A percentile compares a stretch with the other conserved stretches of the same genome.
Conservation (phyloP, 345 rosid species). For the Microthlaspi erraticum region DNA sequence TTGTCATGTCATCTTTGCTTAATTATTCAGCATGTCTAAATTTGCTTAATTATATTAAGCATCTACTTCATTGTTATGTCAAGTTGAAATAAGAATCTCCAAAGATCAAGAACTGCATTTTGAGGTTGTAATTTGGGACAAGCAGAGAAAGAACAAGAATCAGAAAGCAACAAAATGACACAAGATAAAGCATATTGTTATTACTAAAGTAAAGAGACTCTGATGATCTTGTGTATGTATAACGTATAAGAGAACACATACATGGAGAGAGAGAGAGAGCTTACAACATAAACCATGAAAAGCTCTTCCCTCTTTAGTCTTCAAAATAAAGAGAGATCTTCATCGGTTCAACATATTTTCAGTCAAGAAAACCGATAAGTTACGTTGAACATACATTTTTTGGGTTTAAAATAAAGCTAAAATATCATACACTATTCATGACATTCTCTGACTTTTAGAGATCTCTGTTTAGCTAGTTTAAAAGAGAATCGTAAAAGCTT, state of each 20-base stretch:
- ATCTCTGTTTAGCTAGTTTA: too few species aligned
- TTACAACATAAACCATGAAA: constrained; percentile 39
- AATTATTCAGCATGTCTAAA: too few species aligned
- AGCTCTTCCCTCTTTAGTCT: constrained; percentile 16
- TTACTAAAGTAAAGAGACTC: constrained; percentile 14
- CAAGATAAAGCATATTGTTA: not conserved
- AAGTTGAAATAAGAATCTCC: not conserved
- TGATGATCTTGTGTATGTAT: constrained; percentile 26
- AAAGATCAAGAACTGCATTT: constrained; percentile 10
- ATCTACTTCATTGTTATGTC: not conserved
- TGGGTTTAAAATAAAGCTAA: too few species aligned
- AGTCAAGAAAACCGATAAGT: too few species aligned
- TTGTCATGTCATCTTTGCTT: too few species aligned
- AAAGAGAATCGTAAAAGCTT: too few species aligned
- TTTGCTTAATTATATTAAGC: too few species aligned
- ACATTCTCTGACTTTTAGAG: too few species aligned
- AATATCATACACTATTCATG: too few species aligned
- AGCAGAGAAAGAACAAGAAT: not conserved
- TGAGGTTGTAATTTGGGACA: not conserved
- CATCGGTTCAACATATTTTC: too few species aligned
- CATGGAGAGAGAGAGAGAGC: constrained; percentile 32
- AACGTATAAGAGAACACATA: constrained; percentile 4
- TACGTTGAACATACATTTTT: too few species aligned
- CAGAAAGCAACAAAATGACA: not conserved
- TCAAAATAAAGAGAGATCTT: constrained; percentile 39